These are phyloP conservation scores for Herpetospermum pedunculosum DNA, from an alignment of 306 rosid species.

Conservation along the genomic window DNA sequence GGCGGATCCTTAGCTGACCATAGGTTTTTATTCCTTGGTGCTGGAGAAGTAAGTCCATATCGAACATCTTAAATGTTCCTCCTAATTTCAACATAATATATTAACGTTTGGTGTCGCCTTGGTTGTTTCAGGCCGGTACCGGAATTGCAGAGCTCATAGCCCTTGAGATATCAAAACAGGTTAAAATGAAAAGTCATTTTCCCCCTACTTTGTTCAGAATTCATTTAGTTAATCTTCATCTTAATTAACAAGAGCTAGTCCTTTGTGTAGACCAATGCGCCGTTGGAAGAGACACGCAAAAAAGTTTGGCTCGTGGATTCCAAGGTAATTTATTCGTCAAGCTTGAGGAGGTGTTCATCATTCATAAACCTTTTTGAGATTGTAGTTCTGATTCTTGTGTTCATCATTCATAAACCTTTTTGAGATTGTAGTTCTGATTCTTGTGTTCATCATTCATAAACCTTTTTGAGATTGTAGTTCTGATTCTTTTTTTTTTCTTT, in stretches of 20 bases:
- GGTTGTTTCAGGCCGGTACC: constrained; percentile 88
- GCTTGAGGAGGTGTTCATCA: neutral
- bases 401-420: neutral
- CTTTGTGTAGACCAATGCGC: constrained; percentile 56
- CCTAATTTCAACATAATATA: neutral
- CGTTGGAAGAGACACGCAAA: constrained; percentile 73
- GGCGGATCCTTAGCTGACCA: constrained; percentile 77
- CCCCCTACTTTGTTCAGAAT: neutral
- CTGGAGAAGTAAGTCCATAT: constrained; percentile 65
- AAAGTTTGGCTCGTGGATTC: constrained; percentile 89
- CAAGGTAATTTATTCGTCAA: constrained; percentile 38
- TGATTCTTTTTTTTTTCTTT: neutral
- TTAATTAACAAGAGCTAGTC: constrained; percentile 6
- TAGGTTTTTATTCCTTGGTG: constrained; percentile 81
- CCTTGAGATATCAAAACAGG: constrained; percentile 87
- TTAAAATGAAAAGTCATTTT: constrained; percentile 12
- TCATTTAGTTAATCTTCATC: neutral
- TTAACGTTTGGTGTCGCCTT: constrained; percentile 1
- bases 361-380: neutral
- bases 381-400: neutral
- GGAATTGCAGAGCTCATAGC: constrained; percentile 98
- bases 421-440: too few relatives aligned
- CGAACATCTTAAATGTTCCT: neutral
- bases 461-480: neutral
- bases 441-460: neutral